A percentile compares a stretch with the other conserved stretches of the same genome.
Evolutionary conservation across 257 asterid species (phyloP).

Genomic region (Primulina eburnea): DNA sequence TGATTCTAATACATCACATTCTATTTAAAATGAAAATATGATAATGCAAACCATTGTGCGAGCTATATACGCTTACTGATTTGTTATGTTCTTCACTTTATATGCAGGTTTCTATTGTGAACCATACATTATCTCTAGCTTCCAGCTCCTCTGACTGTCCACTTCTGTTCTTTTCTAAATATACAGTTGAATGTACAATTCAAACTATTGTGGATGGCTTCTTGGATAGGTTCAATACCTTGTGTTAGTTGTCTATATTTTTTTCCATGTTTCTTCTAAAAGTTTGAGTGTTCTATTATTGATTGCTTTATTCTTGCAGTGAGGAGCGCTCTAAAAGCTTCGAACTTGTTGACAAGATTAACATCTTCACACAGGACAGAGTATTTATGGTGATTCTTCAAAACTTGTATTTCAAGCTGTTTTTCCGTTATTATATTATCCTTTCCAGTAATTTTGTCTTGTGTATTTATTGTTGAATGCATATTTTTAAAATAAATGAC

Average conservation of each 20-base stretch:
- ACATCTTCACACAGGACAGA: slow-evolving; percentile 90
- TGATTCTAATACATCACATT: too few relatives aligned
- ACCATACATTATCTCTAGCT: slow-evolving; percentile 76
- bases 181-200: slow-evolving; percentile 56
- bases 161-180: slow-evolving; percentile 67
- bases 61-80: background rate
- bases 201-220: slow-evolving; percentile 93
- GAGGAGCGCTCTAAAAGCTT: slow-evolving; percentile 44
- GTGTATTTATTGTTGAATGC: slow-evolving; percentile 11
- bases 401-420: slow-evolving; percentile 9
- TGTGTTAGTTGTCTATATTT: slow-evolving; percentile 22
- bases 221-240: slow-evolving; percentile 63
- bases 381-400: slow-evolving; percentile 70
- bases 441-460: slow-evolving; percentile 5
- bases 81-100: slow-evolving; percentile 15
- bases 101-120: slow-evolving; percentile 84
- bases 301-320: slow-evolving; percentile 50
- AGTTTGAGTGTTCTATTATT: slow-evolving; percentile 22
- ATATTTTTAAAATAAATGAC: slow-evolving; percentile 10
- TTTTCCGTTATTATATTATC: slow-evolving; percentile 9
- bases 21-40: too few relatives aligned
- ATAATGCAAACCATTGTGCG: background rate
- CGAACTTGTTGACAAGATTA: slow-evolving; percentile 76
- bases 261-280: slow-evolving; percentile 17
- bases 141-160: slow-evolving; percentile 65